Percentiles rank a stretch among this genome's conserved stretches.
Evolutionary conservation across 495 filamentous ascomycete genomes (phyloP).

Genomic region (Daldinia loculata): DNA sequence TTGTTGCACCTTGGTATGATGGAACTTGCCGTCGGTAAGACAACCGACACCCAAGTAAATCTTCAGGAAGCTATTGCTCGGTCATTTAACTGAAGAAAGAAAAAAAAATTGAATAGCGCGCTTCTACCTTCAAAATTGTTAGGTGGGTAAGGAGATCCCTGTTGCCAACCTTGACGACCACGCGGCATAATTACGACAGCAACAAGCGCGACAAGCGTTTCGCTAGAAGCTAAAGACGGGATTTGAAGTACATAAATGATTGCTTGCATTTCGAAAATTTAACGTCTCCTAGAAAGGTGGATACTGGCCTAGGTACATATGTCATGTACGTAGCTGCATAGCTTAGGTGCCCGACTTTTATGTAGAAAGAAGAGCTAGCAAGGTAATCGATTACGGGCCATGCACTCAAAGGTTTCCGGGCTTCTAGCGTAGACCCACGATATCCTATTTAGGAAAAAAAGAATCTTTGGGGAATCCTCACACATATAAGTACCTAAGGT

Average conservation of each 20-base stretch:
- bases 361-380: constrained; percentile 11
- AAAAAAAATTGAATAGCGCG: neutral
- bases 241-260: constrained; percentile 10
- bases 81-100: neutral
- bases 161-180: constrained; percentile 28
- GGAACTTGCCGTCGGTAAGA: constrained; percentile 21
- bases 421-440: constrained; percentile 30
- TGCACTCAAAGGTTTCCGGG: constrained; percentile 21
- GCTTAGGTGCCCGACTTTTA: too few relatives aligned
- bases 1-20: constrained; percentile 1
- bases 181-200: constrained; percentile 19
- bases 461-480: constrained; percentile 5
- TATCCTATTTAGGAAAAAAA: constrained; percentile 6
- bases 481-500: neutral
- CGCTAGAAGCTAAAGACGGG: constrained; percentile 17
- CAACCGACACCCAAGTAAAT: too few relatives aligned
- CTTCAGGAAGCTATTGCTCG: too few relatives aligned
- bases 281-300: constrained; percentile 22
- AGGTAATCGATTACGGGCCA: constrained; percentile 21
- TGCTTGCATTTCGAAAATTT: constrained; percentile 31
- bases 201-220: constrained; percentile 10
- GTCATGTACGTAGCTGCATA: neutral
- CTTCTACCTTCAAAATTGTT: neutral
- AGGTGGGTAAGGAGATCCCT: constrained; percentile 29
- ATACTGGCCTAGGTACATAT: neutral